phyloP scores from a whole-genome alignment of 768 basidiomycete genomes.

The Ramaria rubella region DNA sequence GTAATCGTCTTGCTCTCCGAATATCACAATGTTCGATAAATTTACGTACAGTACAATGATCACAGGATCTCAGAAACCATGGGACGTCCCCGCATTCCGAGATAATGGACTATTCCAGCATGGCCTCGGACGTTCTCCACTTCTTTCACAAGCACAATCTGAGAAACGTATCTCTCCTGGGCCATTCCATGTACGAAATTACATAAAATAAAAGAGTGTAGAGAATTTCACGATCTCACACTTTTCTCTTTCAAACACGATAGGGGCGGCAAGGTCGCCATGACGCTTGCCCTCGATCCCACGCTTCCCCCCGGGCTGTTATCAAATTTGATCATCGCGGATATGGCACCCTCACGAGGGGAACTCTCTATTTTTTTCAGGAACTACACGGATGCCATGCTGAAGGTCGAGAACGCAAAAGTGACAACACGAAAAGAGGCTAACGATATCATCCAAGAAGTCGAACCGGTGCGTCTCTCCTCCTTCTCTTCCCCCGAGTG shows the following conservation, averaged over 20 bases:
- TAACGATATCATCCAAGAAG: slow-evolving; percentile 50
- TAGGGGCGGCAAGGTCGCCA: slow-evolving; percentile 87
- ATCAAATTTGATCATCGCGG: slow-evolving; percentile 62
- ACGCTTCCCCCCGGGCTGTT: slow-evolving; percentile 38
- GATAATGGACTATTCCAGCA: slow-evolving; percentile 68
- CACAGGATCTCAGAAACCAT: slow-evolving; percentile 84
- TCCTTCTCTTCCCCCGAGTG: not conserved
- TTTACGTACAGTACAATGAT: not conserved
- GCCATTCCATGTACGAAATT: slow-evolving; percentile 78
- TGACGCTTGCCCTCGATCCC: slow-evolving; percentile 52
- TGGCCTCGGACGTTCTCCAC: slow-evolving; percentile 72
- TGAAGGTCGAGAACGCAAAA: slow-evolving; percentile 52
- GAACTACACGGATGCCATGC: slow-evolving; percentile 66
- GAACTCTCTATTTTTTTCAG: slow-evolving; percentile 57
- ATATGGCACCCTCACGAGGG: slow-evolving; percentile 69
- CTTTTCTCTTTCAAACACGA: slow-evolving; percentile 1
- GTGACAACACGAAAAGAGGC: slow-evolving; percentile 65
- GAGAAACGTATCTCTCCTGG: slow-evolving; percentile 64
- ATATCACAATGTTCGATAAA: not conserved
- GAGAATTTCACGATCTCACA: not conserved
- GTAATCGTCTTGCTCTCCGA: slow-evolving; percentile 29
- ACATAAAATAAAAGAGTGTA: not conserved
- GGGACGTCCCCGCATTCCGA: slow-evolving; percentile 70
- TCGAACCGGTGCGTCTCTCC: slow-evolving; percentile 49
- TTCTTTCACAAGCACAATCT: slow-evolving; percentile 54